Evolutionary conservation across 2,329 filamentous ascomycete species (phyloP).

Genomic region (Alternaria infectoria): DNA sequence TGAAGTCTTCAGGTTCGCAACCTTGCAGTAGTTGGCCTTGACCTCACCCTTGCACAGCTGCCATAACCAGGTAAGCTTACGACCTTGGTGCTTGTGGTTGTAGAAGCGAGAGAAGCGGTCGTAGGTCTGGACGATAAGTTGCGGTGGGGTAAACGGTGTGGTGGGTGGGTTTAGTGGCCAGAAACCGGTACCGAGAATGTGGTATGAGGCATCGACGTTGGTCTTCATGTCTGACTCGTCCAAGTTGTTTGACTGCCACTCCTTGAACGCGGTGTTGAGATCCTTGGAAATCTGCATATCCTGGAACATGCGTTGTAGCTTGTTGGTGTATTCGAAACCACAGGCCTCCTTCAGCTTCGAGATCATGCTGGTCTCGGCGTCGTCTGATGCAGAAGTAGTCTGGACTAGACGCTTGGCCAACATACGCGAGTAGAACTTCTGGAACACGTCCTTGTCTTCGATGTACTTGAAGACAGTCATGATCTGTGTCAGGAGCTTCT

Average conservation of each 20-base stretch:
- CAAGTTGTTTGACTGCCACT: conserved; percentile 72
- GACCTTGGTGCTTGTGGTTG: conserved; percentile 93
- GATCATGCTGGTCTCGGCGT: conserved; percentile 99
- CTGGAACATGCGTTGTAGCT: conserved; percentile 99
- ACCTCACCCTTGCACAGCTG: conserved; percentile 97
- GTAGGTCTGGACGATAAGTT: conserved; percentile 83
- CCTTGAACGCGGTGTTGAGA: conserved; percentile 86
- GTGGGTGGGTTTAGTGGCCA: conserved; percentile 90
- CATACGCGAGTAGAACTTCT: conserved; percentile 99
- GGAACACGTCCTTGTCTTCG: conserved; percentile 99
- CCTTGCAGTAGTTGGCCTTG: conserved; percentile 89
- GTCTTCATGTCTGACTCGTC: conserved; percentile 70
- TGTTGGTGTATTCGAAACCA: conserved; percentile 99
- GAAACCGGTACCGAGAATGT: conserved; percentile 94
- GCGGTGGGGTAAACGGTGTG: conserved; percentile 86
- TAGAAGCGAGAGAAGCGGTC: conserved; percentile 92
- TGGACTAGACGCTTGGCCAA: conserved; percentile 93
- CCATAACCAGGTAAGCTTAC: conserved; percentile 98
- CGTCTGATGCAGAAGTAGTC: conserved; percentile 92
- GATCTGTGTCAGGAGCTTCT: conserved; percentile 85
- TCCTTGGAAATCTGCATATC: conserved; percentile 99
- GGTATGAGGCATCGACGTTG: conserved; percentile 83
- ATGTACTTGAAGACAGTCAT: conserved; percentile 99
- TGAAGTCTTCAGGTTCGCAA: conserved; percentile 70
- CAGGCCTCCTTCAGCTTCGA: conserved; percentile 98